A percentile compares a stretch with the other conserved stretches of the same genome.
Evolutionary conservation across 1,284 basidiomycete genomes (phyloP).

Genomic region (Hemileia vastatrix): DNA sequence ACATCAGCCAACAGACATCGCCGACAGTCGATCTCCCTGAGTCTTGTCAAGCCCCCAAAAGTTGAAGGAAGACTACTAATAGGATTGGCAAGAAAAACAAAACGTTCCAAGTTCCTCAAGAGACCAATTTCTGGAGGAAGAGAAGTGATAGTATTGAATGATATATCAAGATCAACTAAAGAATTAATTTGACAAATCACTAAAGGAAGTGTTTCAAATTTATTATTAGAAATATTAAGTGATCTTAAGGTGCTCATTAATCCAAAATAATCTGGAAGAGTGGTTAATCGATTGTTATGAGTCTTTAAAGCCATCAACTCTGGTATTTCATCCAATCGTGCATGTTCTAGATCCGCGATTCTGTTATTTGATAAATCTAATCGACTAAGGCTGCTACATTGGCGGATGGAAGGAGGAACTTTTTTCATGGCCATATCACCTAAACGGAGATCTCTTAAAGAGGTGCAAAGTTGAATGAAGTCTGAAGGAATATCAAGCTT

Average conservation of each 20-base stretch:
- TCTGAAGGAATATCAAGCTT: slow-evolving; percentile 94
- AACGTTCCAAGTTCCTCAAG: slow-evolving; percentile 59
- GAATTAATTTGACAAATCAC: slow-evolving; percentile 66
- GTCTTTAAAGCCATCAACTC: slow-evolving; percentile 65
- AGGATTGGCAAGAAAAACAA: slow-evolving; percentile 83
- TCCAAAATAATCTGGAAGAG: slow-evolving; percentile 74
- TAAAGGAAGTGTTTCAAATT: slow-evolving; percentile 68
- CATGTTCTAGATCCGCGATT: slow-evolving; percentile 78
- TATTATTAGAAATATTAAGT: slow-evolving; percentile 95
- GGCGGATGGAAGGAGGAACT: slow-evolving; percentile 72
- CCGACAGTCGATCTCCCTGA: slow-evolving; percentile 68
- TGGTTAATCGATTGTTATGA: slow-evolving; percentile 87
- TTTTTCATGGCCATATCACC: slow-evolving; percentile 93
- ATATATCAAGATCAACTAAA: slow-evolving; percentile 79
- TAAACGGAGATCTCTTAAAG: slow-evolving; percentile 72
- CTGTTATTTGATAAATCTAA: slow-evolving; percentile 90
- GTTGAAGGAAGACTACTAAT: slow-evolving; percentile 66
- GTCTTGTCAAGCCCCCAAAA: slow-evolving; percentile 55
- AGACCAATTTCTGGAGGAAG: slow-evolving; percentile 72
- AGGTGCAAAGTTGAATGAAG: slow-evolving; percentile 82
- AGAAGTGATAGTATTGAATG: slow-evolving; percentile 80
- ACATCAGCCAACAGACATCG: slow-evolving; percentile 72
- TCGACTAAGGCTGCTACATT: slow-evolving; percentile 64
- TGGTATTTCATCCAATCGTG: slow-evolving; percentile 66
- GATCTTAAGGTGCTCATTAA: slow-evolving; percentile 61